These are phyloP conservation scores for Calvatia gigantea DNA, from an alignment of 768 basidiomycete genomes.

Conservation along the genomic window DNA sequence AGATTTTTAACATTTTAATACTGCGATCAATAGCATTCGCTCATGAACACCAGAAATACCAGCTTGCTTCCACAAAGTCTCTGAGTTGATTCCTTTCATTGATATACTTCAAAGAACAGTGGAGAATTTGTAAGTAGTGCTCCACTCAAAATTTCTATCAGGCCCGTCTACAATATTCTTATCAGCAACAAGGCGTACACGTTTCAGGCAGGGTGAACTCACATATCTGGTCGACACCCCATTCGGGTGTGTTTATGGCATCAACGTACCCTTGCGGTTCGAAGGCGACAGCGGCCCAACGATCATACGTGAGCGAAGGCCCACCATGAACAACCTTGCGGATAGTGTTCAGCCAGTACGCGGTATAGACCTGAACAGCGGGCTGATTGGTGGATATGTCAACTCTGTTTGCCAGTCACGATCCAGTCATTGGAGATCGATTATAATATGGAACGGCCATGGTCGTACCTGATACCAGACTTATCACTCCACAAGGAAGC, in stretches of 20 bases:
- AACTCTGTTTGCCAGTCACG: slow-evolving; percentile 35
- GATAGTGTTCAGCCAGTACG: slow-evolving; percentile 40
- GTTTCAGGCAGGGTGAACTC: slow-evolving; percentile 19
- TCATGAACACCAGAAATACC: too few relatives aligned
- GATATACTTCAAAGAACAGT: slow-evolving; percentile 12
- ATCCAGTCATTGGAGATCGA: neutral
- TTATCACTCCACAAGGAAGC: slow-evolving; percentile 43
- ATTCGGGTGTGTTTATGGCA: slow-evolving; percentile 55
- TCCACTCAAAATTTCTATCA: slow-evolving; percentile 41
- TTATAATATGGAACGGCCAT: neutral
- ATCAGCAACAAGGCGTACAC: neutral
- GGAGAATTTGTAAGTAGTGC: slow-evolving; percentile 46
- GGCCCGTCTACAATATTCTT: slow-evolving; percentile 32
- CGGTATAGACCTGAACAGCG: slow-evolving; percentile 47
- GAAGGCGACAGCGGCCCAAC: slow-evolving; percentile 44
- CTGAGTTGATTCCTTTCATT: too few relatives aligned
- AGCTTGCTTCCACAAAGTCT: too few relatives aligned
- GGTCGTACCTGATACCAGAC: slow-evolving; percentile 45
- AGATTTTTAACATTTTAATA: too few relatives aligned
- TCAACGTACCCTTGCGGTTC: slow-evolving; percentile 53
- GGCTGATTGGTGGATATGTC: slow-evolving; percentile 50
- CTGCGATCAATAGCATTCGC: too few relatives aligned
- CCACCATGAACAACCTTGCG: slow-evolving; percentile 50
- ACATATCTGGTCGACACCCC: slow-evolving; percentile 54
- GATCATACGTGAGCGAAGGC: slow-evolving; percentile 35